These are phyloP conservation scores for Paxillus ammoniavirescens DNA, from an alignment of 768 basidiomycete genomes.

Conservation along the genomic window DNA sequence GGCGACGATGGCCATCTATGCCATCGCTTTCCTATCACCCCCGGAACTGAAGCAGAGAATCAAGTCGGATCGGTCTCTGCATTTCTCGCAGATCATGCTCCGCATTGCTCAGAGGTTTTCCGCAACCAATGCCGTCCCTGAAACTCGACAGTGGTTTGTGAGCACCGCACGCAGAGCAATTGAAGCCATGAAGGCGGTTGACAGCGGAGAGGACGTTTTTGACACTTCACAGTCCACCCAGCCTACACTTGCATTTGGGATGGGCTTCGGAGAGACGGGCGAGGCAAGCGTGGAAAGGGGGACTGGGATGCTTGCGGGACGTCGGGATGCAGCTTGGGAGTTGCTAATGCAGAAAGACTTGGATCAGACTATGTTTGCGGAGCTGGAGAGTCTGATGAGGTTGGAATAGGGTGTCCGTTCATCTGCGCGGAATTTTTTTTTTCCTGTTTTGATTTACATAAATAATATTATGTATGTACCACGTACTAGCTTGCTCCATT, in stretches of 20 bases:
- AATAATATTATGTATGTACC: conserved; percentile 7
- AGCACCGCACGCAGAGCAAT: conserved; percentile 64
- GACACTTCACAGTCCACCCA: conserved; percentile 59
- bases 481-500: not conserved
- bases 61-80: conserved; percentile 62
- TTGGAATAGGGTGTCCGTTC: conserved; percentile 44
- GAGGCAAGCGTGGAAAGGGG: conserved; percentile 68
- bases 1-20: conserved; percentile 78
- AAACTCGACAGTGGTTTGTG: conserved; percentile 51
- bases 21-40: conserved; percentile 79
- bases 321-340: conserved; percentile 70
- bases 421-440: not conserved
- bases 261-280: conserved; percentile 77
- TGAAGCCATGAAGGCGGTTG: conserved; percentile 77
- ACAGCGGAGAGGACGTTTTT: conserved; percentile 72
- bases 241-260: conserved; percentile 75
- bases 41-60: conserved; percentile 69
- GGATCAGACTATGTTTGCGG: conserved; percentile 72
- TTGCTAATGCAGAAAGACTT: conserved; percentile 70
- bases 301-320: conserved; percentile 69
- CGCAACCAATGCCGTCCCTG: conserved; percentile 41
- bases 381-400: conserved; percentile 76
- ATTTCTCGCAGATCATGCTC: conserved; percentile 68
- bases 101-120: conserved; percentile 69
- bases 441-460: conserved; percentile 9